These are phyloP conservation scores for Termitomyces sp. DNA, from an alignment of 768 basidiomycete species.

Conservation along the genomic window DNA sequence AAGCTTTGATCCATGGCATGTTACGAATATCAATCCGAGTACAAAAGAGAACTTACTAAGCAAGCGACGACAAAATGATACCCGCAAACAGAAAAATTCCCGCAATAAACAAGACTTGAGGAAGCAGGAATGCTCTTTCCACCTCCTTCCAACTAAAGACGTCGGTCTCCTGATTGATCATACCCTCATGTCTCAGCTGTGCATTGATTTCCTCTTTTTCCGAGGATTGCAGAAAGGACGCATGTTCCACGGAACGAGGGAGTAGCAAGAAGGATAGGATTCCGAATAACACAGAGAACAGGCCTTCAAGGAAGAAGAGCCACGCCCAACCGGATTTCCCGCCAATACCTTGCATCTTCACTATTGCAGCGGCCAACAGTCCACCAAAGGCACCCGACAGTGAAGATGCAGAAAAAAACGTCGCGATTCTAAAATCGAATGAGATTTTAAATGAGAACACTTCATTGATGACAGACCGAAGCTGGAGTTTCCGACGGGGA, in stretches of 20 bases:
- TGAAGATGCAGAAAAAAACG: conserved; percentile 29
- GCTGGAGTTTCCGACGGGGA: conserved; percentile 19
- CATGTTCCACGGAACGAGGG: conserved; percentile 34
- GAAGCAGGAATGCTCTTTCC: conserved; percentile 25
- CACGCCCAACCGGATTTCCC: conserved; percentile 57
- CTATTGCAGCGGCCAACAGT: conserved; percentile 53
- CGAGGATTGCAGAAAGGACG: conserved; percentile 34
- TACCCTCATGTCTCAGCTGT: conserved; percentile 34
- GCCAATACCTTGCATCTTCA: conserved; percentile 43
- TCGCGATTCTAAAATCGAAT: conserved; percentile 30
- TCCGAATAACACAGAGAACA: conserved; percentile 47
- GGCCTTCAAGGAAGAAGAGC: conserved; percentile 55
- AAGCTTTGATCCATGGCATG: conserved; percentile 40
- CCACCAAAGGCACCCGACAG: conserved; percentile 59
- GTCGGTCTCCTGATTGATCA: conserved; percentile 25
- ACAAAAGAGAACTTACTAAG: conserved; percentile 16
- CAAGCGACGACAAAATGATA: conserved; percentile 7
- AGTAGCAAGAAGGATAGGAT: conserved; percentile 38
- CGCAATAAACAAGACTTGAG: conserved; percentile 26
- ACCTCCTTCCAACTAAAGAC: conserved; percentile 40
- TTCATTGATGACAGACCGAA: conserved; percentile 1
- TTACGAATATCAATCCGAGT: no score
- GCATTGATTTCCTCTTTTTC: conserved; percentile 35
- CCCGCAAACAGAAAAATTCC: conserved; percentile 35
- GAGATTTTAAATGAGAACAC: no score